Evolutionary conservation across 2,329 filamentous ascomycete genomes (phyloP).

Genomic region (Fusarium abutilonis): DNA sequence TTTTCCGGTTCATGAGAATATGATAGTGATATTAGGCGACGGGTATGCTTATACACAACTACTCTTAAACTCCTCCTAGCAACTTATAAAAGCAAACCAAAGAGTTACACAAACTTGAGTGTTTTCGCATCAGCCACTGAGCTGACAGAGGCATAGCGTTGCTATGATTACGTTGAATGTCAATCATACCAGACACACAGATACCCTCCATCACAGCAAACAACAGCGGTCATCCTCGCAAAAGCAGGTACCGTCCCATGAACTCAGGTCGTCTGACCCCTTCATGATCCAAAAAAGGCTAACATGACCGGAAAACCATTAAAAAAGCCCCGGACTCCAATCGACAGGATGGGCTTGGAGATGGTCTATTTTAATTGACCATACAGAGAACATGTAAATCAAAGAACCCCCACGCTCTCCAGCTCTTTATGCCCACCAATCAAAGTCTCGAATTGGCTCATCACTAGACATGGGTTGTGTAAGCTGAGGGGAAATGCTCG

Average conservation of each 20-base stretch:
- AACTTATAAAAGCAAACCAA: conserved; percentile 7
- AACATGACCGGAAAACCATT: conserved; percentile 9
- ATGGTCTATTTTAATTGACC: conserved; percentile 4
- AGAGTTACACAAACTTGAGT: conserved; percentile 3
- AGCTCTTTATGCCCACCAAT: conserved; percentile 29
- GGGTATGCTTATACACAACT: conserved; percentile 2
- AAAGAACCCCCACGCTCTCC: conserved; percentile 32
- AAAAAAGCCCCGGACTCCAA: conserved; percentile 20
- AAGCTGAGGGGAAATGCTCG: conserved; percentile 13
- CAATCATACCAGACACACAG: too few species aligned
- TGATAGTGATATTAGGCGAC: not conserved
- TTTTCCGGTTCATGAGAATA: not conserved
- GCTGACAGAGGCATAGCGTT: not conserved
- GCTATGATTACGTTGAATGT: not conserved
- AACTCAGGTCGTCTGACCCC: conserved; percentile 42
- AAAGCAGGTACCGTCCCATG: conserved; percentile 42
- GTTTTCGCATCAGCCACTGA: conserved; percentile 12
- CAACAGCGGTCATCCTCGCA: conserved; percentile 23
- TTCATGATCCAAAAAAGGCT: conserved; percentile 17
- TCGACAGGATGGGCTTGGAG: not conserved
- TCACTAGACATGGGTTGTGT: conserved; percentile 19
- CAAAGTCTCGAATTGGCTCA: conserved; percentile 27
- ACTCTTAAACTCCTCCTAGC: not conserved
- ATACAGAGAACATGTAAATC: conserved; percentile 9
- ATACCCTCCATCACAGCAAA: conserved; percentile 25